Base-by-base conservation (phyloP, 306 rosid genomes). In the Psophocarpus tetragonolobus region DNA sequence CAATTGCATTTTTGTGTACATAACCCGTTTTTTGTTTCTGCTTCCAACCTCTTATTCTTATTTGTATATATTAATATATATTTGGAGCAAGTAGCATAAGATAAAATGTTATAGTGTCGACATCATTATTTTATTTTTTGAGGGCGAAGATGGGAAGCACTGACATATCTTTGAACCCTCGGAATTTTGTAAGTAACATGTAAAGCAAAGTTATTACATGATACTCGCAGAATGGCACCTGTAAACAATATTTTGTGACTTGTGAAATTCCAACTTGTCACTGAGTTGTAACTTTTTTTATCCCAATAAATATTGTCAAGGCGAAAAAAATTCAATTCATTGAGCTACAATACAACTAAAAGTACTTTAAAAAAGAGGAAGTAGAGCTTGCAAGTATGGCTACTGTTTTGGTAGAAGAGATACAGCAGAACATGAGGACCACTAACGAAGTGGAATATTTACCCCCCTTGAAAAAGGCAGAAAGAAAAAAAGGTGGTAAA, bases 1-100 rank as follows among this genome's bases (percentile, higher is more conserved):
- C 82, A 14, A 76, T 35, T 65, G 64, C 71, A 63, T 35, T 71
- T 44, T 38, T 74, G 35, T 89, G 88, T 84, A 85, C 58, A 82
- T 80, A 78, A 44, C 67, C 60, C 21, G 13, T 53, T 70, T 74
- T 79, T 73, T 5, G 51, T 26, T 73, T 56, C 61, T 21, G 83
- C 63, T 74, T 27, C 1, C 15, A 21, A 36, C 48, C 39, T 33
- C 50, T 35, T 11, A 17, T 68, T 27, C 68, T 68, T 68, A 26
- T 60, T 33, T 81, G 63, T 70, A 48, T 76, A 53, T 83, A 81
- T 69, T 73, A 45, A 77, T 53, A 75, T 53, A 77, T 53, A 75
- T 30, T 39, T 79, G 67, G 54, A 68, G 86, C 62, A 76, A 69
- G 78, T 73, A 77, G 72, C 70, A 45, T 71, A 45, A 67, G 83